Evolutionary conservation across 2,329 filamentous ascomycete genomes (phyloP), one percentile per base, ranked within the genome.

Genomic region (Nothophaeocryptopus gaeumannii): DNA sequence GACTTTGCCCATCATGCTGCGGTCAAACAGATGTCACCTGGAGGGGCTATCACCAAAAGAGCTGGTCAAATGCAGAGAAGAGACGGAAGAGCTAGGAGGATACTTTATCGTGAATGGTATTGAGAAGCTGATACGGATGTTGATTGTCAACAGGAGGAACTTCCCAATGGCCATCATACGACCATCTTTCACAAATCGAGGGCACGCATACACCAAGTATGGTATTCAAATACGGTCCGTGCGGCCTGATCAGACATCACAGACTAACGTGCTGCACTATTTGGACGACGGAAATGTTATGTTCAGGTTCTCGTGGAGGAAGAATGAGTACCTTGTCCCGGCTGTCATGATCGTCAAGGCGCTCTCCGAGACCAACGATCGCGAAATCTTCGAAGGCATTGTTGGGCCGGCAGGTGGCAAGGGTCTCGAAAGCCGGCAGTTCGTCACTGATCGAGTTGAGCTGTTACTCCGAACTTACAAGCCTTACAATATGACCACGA

Each of bases 61-160:
- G 63, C 79, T 99, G 12, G 89, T 97, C 29, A 79, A 86, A 56
- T 83, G 83, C 53, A 95, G 96, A 68, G 93, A 99, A 72, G 93
- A 99, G 71, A 88, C 91, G 0, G 93, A 99, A 71, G 93, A 99
- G 71, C 74, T 97, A 30, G 93, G 93, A 33, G 93, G 93, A 38
- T 99, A 97, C 70, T 99, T 97, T 67, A 84, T 99, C 63, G 88
- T 99, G 64, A 99, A 99, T 69, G 93, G 93, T 58, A 96, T 91
- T 65, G 93, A 99, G 71, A 97, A 96, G 75, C 82, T 97, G 50
- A 90, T 97, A 62, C 89, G 93, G 66, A 84, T 97, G 76, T 78
- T 99, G 55, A 85, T 96, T 57, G 82, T 97, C 55, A 89, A 90
- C 67, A 83, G 89, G 70, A 81, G 93, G 65, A 99, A 99, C 70